These are phyloP conservation scores for Fusarium agapanthi DNA, from an alignment of 2,329 filamentous ascomycete species.

Conservation along the genomic window DNA sequence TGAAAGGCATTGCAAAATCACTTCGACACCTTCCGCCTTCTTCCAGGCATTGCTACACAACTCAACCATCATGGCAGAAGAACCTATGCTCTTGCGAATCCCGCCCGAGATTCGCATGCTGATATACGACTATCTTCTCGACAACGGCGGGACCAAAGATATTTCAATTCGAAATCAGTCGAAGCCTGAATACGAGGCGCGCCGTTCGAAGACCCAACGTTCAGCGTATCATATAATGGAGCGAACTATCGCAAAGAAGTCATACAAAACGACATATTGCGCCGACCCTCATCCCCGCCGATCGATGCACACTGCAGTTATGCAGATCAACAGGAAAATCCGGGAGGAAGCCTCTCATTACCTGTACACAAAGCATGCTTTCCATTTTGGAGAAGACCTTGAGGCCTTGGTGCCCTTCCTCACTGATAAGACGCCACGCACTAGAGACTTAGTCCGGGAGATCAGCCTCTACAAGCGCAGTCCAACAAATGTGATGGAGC, in stretches of 20 bases:
- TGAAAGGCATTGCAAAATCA: not conserved
- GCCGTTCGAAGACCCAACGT: constrained; percentile 37
- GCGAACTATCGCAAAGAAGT: constrained; percentile 51
- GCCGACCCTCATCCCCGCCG: constrained; percentile 30
- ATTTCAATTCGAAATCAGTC: constrained; percentile 54
- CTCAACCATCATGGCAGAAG: constrained; percentile 27
- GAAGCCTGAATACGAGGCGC: constrained; percentile 34
- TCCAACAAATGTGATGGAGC: constrained; percentile 51
- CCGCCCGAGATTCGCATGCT: constrained; percentile 55
- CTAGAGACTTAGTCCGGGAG: constrained; percentile 57
- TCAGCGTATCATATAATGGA: constrained; percentile 54
- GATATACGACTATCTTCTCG: constrained; percentile 56
- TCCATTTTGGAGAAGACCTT: constrained; percentile 67
- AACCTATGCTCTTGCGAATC: constrained; percentile 45
- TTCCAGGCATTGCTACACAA: not conserved
- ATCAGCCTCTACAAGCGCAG: constrained; percentile 64
- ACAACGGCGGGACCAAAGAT: constrained; percentile 49
- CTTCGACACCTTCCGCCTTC: not conserved
- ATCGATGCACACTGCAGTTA: constrained; percentile 54
- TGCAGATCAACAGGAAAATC: constrained; percentile 57
- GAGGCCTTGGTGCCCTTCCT: constrained; percentile 70
- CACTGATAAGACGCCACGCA: constrained; percentile 60
- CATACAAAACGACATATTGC: constrained; percentile 63
- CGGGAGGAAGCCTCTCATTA: constrained; percentile 64
- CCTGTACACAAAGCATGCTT: constrained; percentile 64